A percentile compares a stretch with the other conserved stretches of the same genome.
Conservation (phyloP, 192 early-diverging fungal species). For the Radiomyces spectabilis region DNA sequence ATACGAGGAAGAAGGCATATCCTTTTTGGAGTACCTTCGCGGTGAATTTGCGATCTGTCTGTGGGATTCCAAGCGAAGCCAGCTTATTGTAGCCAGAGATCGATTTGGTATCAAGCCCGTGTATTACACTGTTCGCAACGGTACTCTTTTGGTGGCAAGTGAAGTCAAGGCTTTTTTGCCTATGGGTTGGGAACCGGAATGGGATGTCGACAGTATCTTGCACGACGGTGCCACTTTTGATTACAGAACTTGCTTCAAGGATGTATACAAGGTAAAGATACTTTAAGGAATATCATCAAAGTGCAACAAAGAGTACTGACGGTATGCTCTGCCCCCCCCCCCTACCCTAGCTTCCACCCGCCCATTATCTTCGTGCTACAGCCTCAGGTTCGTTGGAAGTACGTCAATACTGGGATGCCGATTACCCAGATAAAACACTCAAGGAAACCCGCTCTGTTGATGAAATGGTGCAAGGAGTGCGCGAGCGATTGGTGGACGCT, state of each 20-base stretch:
- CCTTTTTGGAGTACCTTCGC: slow-evolving; percentile 8
- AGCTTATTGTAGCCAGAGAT: slow-evolving; percentile 6
- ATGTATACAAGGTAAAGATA: slow-evolving; percentile 11
- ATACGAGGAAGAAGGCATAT: slow-evolving; percentile 3
- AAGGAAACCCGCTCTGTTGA: slow-evolving; percentile 5
- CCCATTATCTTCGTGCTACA: not conserved
- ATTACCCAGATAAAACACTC: slow-evolving; percentile 7
- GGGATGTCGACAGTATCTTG: slow-evolving; percentile 4
- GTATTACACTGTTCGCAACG: slow-evolving; percentile 10
- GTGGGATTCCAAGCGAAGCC: slow-evolving; percentile 5
- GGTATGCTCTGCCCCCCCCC: not conserved
- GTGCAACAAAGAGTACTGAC: not conserved
- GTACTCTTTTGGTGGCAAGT: slow-evolving; percentile 4
- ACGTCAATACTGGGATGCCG: slow-evolving; percentile 10
- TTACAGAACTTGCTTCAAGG: slow-evolving; percentile 11
- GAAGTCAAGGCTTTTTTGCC: slow-evolving; percentile 13
- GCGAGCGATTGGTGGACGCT: slow-evolving; percentile 10
- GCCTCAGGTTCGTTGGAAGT: not conserved
- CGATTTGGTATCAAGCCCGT: slow-evolving; percentile 16
- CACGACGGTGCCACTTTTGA: not conserved
- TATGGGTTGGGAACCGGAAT: slow-evolving; percentile 11
- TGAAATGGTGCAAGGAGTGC: slow-evolving; percentile 12
- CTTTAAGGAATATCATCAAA: not conserved
- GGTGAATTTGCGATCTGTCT: slow-evolving; percentile 11
- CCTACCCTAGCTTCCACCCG: slow-evolving; percentile 5